A percentile compares a stretch with the other conserved stretches of the same genome.
Conservation (phyloP, 1,284 basidiomycete genomes). For the Ceratobasidium sp. region DNA sequence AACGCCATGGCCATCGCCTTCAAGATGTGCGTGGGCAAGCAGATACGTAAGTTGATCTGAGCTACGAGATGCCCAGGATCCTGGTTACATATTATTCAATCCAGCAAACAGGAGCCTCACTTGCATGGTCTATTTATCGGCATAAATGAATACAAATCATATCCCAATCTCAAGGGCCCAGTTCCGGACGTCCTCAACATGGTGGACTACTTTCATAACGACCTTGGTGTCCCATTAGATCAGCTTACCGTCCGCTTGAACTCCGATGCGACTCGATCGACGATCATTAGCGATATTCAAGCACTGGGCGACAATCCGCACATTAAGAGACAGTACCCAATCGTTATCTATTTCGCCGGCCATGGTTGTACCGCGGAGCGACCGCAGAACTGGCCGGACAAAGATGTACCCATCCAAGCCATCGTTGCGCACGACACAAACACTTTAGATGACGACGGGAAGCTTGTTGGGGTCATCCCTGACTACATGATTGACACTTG, state of each 20-base stretch:
- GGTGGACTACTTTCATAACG: not conserved
- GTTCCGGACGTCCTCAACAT: not conserved
- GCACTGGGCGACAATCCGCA: not conserved
- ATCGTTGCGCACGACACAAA: constrained; percentile 6
- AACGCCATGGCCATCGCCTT: too few species aligned
- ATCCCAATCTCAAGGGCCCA: constrained; percentile 9
- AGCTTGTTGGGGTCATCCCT: not conserved
- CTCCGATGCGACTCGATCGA: not conserved
- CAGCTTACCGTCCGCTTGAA: constrained; percentile 3
- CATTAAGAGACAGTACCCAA: not conserved
- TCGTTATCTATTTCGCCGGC: constrained; percentile 23
- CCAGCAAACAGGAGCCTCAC: not conserved
- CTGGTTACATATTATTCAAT: too few species aligned
- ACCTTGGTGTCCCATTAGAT: not conserved
- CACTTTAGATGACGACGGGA: not conserved
- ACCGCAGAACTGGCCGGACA: not conserved
- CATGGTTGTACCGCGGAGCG: not conserved
- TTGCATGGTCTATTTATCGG: constrained; percentile 16
- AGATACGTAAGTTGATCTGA: too few species aligned
- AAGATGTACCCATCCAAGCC: not conserved
- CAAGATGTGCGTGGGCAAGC: too few species aligned
- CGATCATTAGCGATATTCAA: not conserved
- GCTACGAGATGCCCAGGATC: too few species aligned
- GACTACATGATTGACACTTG: not conserved
- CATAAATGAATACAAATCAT: not conserved